Base-by-base conservation (phyloP, 768 basidiomycete species). In the Grammothele lineata region DNA sequence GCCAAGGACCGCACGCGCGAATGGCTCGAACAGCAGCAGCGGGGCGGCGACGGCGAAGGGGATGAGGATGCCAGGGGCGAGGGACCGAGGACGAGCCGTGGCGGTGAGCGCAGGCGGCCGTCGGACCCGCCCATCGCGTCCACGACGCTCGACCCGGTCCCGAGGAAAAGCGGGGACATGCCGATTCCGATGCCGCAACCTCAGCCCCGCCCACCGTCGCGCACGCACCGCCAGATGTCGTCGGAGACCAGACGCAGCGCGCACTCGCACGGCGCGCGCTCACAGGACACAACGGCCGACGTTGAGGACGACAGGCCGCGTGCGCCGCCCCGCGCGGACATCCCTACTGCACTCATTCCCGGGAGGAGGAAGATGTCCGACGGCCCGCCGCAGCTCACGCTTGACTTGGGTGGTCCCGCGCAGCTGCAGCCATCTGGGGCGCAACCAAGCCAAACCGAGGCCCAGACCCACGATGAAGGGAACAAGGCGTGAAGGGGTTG, bases 1-100 rank as follows among this genome's bases (percentile, higher is more conserved):
- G 42, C 46, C 19, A 47, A 43, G 37, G 42, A 36, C 21, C 51
- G 51, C 37, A 47, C 45, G 45, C 51, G 45, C 37, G 51, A 52
- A 37, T 52, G 51, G 51, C 40, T 52, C 46, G 45, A 41, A 39
- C 7, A 47, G 45, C 51, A 43, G 42, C 15, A n/a, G 14, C 4
- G 24, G 18, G 26, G 40, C 17, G 15, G 3, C 40, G 40, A 30
- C 26, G 26, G 23, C 14, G 15, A 12, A 41, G 26, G 37, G 2
- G 5, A 18, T 12, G 18, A 14, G 3, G 22, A 12, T 23, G 6
- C 24, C 40, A 25, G 27, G 9, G 19, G 8, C 42, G 22, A 30
- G 35, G 40, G n/a, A n/a, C n/a, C 40, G 27, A 18, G 6, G 23
- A 42, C 18, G 26, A 30, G 23, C 40, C 26, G 27, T 30, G 33